phyloP scores from a whole-genome alignment of 148 eudicot genomes.

The Arctostaphylos glauca region DNA sequence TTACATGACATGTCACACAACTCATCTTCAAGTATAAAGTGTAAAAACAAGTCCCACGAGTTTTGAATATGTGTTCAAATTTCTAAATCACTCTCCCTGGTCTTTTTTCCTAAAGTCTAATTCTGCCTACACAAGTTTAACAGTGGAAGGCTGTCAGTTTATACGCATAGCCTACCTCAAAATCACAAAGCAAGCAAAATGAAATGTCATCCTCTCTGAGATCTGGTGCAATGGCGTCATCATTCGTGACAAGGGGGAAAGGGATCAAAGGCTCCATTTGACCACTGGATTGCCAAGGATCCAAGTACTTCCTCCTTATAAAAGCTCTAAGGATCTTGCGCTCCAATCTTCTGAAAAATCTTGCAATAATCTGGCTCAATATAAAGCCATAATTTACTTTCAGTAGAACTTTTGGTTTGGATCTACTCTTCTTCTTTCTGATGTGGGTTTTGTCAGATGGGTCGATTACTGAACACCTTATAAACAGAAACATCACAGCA shows the following conservation, averaged over 20 bases:
- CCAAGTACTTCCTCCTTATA: constrained; percentile 80
- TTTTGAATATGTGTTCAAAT: too few relatives aligned
- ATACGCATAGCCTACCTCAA: constrained; percentile 38
- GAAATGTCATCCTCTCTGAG: constrained; percentile 64
- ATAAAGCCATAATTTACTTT: constrained; percentile 63
- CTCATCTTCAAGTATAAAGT: too few relatives aligned
- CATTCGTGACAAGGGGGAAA: constrained; percentile 64
- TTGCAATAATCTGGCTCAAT: constrained; percentile 43
- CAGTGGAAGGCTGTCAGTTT: background rate
- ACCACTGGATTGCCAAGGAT: constrained; percentile 43
- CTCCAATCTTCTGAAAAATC: constrained; percentile 67
- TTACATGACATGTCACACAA: too few relatives aligned
- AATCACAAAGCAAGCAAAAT: constrained; percentile 75
- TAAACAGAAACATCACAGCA: constrained; percentile 54
- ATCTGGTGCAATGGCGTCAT: constrained; percentile 53
- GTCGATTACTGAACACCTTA: constrained; percentile 72
- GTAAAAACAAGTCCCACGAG: too few relatives aligned
- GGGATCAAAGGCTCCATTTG: constrained; percentile 72
- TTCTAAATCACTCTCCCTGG: background rate
- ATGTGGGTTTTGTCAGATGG: constrained; percentile 67
- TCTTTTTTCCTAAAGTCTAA: background rate
- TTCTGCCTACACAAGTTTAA: background rate
- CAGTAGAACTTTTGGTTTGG: constrained; percentile 23
- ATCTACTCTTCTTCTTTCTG: constrained; percentile 45
- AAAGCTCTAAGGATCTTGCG: constrained; percentile 62